phyloP scores from a whole-genome alignment of 1,284 basidiomycete species.

The Pyrrhoderma noxium region DNA sequence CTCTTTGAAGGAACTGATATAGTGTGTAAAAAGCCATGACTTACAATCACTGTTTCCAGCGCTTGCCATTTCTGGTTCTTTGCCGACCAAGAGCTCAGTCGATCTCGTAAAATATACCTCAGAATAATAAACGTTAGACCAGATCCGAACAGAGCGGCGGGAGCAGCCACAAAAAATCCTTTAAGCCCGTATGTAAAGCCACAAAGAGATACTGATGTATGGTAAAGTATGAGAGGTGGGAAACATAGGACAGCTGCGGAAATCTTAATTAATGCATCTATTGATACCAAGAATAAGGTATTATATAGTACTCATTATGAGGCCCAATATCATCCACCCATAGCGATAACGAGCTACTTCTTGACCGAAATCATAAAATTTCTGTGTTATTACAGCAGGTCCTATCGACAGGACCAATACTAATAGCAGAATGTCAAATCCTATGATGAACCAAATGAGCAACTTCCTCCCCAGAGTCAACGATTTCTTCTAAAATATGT shows the following conservation, averaged over 20 bases:
- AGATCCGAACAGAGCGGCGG: slow-evolving; percentile 60
- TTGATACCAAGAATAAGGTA: slow-evolving; percentile 1
- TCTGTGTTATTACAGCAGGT: slow-evolving; percentile 60
- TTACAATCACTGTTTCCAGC: slow-evolving; percentile 67
- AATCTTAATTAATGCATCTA: slow-evolving; percentile 5
- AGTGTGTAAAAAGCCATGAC: not conserved
- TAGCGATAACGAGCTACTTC: slow-evolving; percentile 49
- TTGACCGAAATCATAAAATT: slow-evolving; percentile 61
- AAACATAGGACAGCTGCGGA: slow-evolving; percentile 61
- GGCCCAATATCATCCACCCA: slow-evolving; percentile 55
- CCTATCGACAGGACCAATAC: slow-evolving; percentile 46
- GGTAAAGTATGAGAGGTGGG: slow-evolving; percentile 75
- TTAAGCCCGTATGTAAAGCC: slow-evolving; percentile 79
- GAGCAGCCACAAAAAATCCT: slow-evolving; percentile 59
- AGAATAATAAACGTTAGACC: slow-evolving; percentile 56
- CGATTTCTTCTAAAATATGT: slow-evolving; percentile 1
- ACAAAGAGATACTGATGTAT: slow-evolving; percentile 56
- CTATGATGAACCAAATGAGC: slow-evolving; percentile 36
- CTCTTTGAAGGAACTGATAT: too few relatives aligned
- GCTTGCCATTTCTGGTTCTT: slow-evolving; percentile 69
- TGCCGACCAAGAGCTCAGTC: slow-evolving; percentile 50
- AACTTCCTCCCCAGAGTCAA: slow-evolving; percentile 24
- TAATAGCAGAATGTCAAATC: slow-evolving; percentile 40
- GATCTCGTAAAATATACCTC: slow-evolving; percentile 49
- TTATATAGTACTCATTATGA: slow-evolving; percentile 38